These are phyloP conservation scores for Botryococcus braunii DNA, from an alignment of 163 green algal genomes.

Conservation along the genomic window DNA sequence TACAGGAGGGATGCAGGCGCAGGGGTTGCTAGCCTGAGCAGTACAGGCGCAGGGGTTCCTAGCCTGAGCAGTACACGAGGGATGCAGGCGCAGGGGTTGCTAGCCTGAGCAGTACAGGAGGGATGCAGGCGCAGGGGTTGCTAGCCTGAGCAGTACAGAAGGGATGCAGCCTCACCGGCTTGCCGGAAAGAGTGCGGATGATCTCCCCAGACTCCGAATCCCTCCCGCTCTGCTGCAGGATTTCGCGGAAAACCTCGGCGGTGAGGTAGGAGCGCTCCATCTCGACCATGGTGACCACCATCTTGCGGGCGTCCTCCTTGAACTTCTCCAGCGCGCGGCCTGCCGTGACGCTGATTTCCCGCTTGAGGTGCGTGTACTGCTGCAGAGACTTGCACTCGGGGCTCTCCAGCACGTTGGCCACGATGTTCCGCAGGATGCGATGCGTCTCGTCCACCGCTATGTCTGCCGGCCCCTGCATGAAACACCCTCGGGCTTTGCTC, in stretches of 20 bases:
- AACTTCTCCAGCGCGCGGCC: constrained; percentile 27
- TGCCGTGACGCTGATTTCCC: constrained; percentile 34
- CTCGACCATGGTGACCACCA: constrained; percentile 54
- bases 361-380: constrained; percentile 43
- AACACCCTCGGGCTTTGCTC: no score
- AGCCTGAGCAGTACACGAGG: no score
- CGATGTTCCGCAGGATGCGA: constrained; percentile 47
- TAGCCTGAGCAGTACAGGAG: no score
- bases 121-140: no score
- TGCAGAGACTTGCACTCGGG: constrained; percentile 29
- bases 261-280: constrained; percentile 91
- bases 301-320: constrained; percentile 53
- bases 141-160: no score
- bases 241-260: constrained; percentile 87
- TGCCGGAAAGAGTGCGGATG: constrained; percentile 17
- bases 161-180: neutral
- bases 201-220: neutral
- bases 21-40: no score
- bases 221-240: constrained; percentile 47
- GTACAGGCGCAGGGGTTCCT: no score
- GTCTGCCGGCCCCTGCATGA: constrained; percentile 66
- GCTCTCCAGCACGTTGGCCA: constrained; percentile 33
- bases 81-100: no score
- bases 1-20: no score
- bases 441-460: constrained; percentile 64